phyloP scores from a whole-genome alignment of 805 yeast species.

The Cyberlindnera nakhonratchasimensis region DNA sequence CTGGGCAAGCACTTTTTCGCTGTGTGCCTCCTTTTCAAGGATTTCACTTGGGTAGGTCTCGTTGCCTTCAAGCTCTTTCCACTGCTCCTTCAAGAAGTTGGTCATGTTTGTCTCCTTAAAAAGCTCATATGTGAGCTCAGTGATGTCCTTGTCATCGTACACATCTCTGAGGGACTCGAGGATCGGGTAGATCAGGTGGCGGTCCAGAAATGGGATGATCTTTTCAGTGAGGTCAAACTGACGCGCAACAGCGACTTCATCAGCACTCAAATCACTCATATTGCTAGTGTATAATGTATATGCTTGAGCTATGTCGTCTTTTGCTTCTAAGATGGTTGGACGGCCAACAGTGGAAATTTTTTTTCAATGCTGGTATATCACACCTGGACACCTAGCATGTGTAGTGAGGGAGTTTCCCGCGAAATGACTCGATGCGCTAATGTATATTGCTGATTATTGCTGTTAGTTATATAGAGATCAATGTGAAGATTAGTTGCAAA shows the following conservation, averaged over 20 bases:
- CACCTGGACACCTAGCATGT: constrained; percentile 2
- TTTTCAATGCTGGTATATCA: not conserved
- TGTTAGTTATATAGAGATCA: no score
- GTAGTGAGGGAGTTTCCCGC: not conserved
- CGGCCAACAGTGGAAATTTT: constrained; percentile 5
- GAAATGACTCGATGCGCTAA: constrained; percentile 1
- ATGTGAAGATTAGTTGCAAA: no score
- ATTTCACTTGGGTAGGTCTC: constrained; percentile 41
- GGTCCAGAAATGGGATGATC: constrained; percentile 56
- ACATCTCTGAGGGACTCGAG: constrained; percentile 45
- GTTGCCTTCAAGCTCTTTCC: constrained; percentile 38
- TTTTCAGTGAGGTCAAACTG: constrained; percentile 52
- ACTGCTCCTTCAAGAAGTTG: constrained; percentile 45
- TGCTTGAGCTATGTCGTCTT: no score
- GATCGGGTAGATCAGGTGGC: constrained; percentile 55
- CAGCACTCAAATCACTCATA: constrained; percentile 28
- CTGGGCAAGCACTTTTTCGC: constrained; percentile 36
- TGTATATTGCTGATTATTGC: no score
- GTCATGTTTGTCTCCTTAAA: constrained; percentile 57
- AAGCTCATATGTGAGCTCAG: constrained; percentile 47
- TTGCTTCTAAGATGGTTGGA: not conserved
- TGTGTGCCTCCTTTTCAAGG: constrained; percentile 36
- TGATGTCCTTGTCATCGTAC: constrained; percentile 43
- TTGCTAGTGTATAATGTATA: not conserved
- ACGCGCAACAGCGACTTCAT: constrained; percentile 41